Percentiles rank a stretch among this genome's conserved stretches.
Evolutionary conservation across 805 yeast genomes (phyloP).

Genomic region (Isabelozyma heimii): DNA sequence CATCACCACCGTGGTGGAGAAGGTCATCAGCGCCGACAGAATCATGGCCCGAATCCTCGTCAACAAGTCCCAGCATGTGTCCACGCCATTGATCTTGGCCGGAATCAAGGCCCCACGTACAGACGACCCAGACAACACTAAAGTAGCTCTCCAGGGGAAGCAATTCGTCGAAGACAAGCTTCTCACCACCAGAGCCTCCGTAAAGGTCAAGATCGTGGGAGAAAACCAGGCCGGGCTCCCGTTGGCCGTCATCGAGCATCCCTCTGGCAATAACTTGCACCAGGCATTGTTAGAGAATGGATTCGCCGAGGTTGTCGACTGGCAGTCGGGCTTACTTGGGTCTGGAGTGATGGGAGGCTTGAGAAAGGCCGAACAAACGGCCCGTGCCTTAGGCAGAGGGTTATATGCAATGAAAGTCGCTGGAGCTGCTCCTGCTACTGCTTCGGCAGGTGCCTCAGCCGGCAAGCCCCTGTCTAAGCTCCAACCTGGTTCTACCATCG

Average conservation of each 20-base stretch:
- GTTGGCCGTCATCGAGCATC: constrained; percentile 59
- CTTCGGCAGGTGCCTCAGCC: constrained; percentile 8
- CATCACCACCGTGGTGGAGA: constrained; percentile 63
- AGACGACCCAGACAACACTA: constrained; percentile 43
- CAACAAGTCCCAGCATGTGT: constrained; percentile 49
- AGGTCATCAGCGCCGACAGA: constrained; percentile 76
- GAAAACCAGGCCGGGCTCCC: constrained; percentile 60
- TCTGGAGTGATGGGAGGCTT: constrained; percentile 57
- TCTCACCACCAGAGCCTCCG: constrained; percentile 52
- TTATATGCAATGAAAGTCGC: constrained; percentile 48
- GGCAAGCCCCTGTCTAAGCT: constrained; percentile 29
- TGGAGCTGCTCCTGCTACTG: constrained; percentile 8
- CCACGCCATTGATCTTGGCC: constrained; percentile 63
- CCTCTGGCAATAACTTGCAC: constrained; percentile 72
- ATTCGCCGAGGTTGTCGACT: constrained; percentile 70
- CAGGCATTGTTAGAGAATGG: constrained; percentile 68
- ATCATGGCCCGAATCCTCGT: constrained; percentile 58
- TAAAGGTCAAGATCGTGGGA: constrained; percentile 58
- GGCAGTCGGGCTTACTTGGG: constrained; percentile 75
- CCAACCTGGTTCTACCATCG: constrained; percentile 48
- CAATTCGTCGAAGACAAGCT: constrained; percentile 61
- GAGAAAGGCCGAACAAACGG: constrained; percentile 63
- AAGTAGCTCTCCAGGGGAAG: constrained; percentile 66
- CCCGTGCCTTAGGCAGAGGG: constrained; percentile 56
- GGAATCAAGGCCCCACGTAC: constrained; percentile 76